Evolutionary conservation across 2,329 filamentous ascomycete species (phyloP).

Genomic region (Xylariomycetidae sp.): DNA sequence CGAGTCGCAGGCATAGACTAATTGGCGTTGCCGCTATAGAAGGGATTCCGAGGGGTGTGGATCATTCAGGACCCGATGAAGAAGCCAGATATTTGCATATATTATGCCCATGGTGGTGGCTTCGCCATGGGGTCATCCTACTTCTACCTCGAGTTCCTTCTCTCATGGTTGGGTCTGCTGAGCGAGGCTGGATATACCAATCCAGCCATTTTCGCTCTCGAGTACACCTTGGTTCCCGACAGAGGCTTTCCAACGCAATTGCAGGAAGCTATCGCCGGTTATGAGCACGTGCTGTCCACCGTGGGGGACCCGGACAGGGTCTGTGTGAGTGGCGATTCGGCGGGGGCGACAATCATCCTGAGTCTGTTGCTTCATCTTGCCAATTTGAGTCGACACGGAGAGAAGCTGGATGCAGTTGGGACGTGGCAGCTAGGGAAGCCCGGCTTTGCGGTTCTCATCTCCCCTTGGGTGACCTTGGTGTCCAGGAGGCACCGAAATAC

Average conservation of each 20-base stretch:
- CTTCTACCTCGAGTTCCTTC: slow-evolving; percentile 80
- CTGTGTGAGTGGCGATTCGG: slow-evolving; percentile 72
- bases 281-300: slow-evolving; percentile 60
- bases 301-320: slow-evolving; percentile 55
- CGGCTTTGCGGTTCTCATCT: slow-evolving; percentile 65
- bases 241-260: slow-evolving; percentile 67
- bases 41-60: slow-evolving; percentile 61
- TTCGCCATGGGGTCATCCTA: slow-evolving; percentile 77
- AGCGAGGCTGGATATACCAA: slow-evolving; percentile 61
- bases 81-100: slow-evolving; percentile 70
- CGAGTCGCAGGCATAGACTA: no score
- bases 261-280: slow-evolving; percentile 62
- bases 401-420: slow-evolving; percentile 26
- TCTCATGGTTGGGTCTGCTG: slow-evolving; percentile 64
- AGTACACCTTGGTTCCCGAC: slow-evolving; percentile 76
- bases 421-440: slow-evolving; percentile 26
- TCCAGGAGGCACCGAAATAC: slow-evolving; percentile 64
- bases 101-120: slow-evolving; percentile 80
- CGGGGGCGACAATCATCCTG: slow-evolving; percentile 67
- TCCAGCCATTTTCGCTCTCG: slow-evolving; percentile 71
- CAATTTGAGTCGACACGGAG: slow-evolving; percentile 28
- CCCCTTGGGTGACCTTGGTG: slow-evolving; percentile 72
- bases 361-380: slow-evolving; percentile 66
- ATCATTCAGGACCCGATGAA: slow-evolving; percentile 54
- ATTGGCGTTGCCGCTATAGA: slow-evolving; percentile 24